phyloP scores from a whole-genome alignment of 192 early-diverging fungal species.

The Lobosporangium transversale region DNA sequence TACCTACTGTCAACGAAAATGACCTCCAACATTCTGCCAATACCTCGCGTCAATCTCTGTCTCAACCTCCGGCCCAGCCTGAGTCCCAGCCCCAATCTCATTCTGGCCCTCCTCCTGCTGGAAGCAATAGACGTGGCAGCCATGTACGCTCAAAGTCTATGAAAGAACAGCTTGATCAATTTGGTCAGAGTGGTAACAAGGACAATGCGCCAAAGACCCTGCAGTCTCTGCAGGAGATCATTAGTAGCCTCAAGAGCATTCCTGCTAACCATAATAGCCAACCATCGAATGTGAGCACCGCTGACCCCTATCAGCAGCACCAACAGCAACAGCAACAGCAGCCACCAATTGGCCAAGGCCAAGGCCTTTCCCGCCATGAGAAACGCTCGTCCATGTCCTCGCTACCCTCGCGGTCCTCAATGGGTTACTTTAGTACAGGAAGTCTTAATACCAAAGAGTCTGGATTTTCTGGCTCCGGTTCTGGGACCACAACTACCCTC shows the following conservation, averaged over 20 bases:
- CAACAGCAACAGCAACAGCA: constrained; percentile 1
- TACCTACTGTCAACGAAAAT: constrained; percentile 45
- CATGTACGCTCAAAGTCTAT: constrained; percentile 40
- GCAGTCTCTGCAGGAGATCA: constrained; percentile 65
- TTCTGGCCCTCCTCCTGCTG: constrained; percentile 1
- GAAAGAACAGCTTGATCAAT: constrained; percentile 49
- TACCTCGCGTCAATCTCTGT: not conserved
- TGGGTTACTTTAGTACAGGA: constrained; percentile 7
- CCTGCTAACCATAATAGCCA: constrained; percentile 36
- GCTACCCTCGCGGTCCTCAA: constrained; percentile 26
- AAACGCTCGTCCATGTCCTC: constrained; percentile 50
- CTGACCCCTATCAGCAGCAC: not conserved
- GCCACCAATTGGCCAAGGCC: not conserved
- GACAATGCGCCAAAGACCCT: constrained; percentile 54
- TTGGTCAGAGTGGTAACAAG: constrained; percentile 41
- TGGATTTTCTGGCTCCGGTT: not conserved
- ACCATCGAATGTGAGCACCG: not conserved
- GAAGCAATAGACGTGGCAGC: constrained; percentile 8
- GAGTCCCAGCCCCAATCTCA: not conserved
- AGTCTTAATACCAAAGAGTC: constrained; percentile 19
- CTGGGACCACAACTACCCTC: constrained; percentile 25
- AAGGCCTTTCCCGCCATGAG: constrained; percentile 38
- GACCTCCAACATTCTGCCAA: not conserved
- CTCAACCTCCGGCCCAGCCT: not conserved
- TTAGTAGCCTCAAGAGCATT: constrained; percentile 62